Conservation (phyloP, 2,329 filamentous ascomycete genomes). For the Neofusicoccum sp. region DNA sequence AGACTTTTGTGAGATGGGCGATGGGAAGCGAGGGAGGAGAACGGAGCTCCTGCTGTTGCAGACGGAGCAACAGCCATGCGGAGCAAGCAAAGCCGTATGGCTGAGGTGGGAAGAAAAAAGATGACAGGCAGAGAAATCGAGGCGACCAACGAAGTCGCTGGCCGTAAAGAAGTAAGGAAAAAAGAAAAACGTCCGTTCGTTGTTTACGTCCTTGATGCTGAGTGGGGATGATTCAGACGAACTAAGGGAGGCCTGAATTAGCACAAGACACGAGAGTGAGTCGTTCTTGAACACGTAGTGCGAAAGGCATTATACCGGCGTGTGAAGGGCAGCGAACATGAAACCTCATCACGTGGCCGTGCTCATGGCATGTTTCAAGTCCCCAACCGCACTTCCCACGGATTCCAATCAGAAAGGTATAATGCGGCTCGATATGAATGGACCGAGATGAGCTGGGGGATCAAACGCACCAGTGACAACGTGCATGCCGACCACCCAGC, state of each 20-base stretch:
- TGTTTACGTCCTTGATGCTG: too few relatives aligned
- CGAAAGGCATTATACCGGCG: neutral
- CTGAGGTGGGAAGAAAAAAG: too few relatives aligned
- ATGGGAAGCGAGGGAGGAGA: neutral
- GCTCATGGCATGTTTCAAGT: slow-evolving; percentile 3
- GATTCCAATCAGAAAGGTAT: slow-evolving; percentile 2
- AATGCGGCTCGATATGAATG: neutral
- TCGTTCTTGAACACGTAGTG: neutral
- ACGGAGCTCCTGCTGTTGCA: neutral
- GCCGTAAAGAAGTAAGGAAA: too few relatives aligned
- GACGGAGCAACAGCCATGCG: neutral
- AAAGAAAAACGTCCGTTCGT: too few relatives aligned
- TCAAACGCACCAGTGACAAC: slow-evolving; percentile 9
- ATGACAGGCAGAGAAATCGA: too few relatives aligned
- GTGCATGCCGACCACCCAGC: too few relatives aligned
- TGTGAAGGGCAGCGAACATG: slow-evolving; percentile 4
- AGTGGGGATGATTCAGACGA: too few relatives aligned
- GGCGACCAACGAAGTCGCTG: too few relatives aligned
- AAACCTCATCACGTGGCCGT: slow-evolving; percentile 6
- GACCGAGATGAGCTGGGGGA: slow-evolving; percentile 5
- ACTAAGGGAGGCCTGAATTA: too few relatives aligned
- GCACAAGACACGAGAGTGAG: too few relatives aligned
- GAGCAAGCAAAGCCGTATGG: too few relatives aligned
- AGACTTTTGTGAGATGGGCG: too few relatives aligned
- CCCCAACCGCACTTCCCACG: neutral